Evolutionary conservation across 225 moss, liverwort and hornwort genomes (phyloP).

Genomic region (Lunularia cruciata): DNA sequence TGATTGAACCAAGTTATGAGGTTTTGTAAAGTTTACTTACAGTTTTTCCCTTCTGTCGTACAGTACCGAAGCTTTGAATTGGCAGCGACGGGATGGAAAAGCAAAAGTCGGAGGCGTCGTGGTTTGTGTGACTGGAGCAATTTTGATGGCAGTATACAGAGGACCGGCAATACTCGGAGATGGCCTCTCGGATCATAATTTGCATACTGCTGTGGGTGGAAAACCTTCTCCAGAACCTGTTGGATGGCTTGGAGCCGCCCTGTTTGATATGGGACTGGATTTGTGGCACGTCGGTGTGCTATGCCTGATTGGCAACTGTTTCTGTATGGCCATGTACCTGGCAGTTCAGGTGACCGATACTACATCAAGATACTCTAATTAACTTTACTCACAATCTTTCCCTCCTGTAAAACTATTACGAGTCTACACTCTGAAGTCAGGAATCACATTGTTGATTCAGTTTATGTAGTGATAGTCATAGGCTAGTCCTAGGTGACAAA

Average conservation of each 20-base stretch:
- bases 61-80: constrained; percentile 75
- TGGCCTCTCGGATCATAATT: constrained; percentile 66
- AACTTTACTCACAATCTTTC: too few relatives aligned
- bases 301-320: constrained; percentile 74
- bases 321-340: constrained; percentile 80
- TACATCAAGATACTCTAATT: too few relatives aligned
- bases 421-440: too few relatives aligned
- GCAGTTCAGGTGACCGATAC: constrained; percentile 64
- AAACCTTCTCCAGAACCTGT: constrained; percentile 92
- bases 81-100: constrained; percentile 70
- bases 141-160: constrained; percentile 63
- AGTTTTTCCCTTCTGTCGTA: not conserved
- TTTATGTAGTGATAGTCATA: too few relatives aligned
- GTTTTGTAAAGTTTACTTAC: not conserved
- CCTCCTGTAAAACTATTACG: too few relatives aligned
- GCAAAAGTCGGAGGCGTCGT: constrained; percentile 79
- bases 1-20: too few relatives aligned
- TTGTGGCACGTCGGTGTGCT: constrained; percentile 73
- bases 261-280: constrained; percentile 69
- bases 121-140: constrained; percentile 64
- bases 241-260: constrained; percentile 70
- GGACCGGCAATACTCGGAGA: constrained; percentile 75
- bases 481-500: too few relatives aligned
- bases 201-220: constrained; percentile 70
- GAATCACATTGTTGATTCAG: too few relatives aligned